These are phyloP conservation scores for Thielaviopsis musarum DNA, from an alignment of 2,329 filamentous ascomycete species.

Conservation along the genomic window DNA sequence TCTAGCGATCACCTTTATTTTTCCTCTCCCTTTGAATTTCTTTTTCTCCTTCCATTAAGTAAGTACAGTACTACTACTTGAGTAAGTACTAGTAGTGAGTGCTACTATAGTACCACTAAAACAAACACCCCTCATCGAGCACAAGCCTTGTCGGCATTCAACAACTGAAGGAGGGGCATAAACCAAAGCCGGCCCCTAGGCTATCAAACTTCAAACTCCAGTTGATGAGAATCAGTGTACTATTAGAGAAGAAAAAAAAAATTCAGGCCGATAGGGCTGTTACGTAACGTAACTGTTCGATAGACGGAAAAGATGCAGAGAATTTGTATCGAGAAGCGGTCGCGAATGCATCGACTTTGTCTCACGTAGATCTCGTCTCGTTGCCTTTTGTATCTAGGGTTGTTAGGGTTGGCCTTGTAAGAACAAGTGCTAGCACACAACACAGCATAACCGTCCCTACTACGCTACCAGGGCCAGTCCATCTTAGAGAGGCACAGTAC, in stretches of 20 bases:
- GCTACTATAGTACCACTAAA: too few species aligned
- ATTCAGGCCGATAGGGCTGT: too few species aligned
- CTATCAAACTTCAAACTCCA: conserved; percentile 1
- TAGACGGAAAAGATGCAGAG: not conserved
- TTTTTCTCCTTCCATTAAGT: not conserved
- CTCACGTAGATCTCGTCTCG: too few species aligned
- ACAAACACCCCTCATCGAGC: not conserved
- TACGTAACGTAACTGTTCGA: not conserved
- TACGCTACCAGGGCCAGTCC: not conserved
- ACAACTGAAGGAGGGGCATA: not conserved
- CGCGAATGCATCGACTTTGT: too few species aligned
- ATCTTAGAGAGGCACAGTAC: not conserved
- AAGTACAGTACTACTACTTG: too few species aligned
- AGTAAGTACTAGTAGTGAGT: too few species aligned
- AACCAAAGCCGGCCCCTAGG: not conserved
- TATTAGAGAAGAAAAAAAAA: not conserved
- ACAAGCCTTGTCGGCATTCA: not conserved
- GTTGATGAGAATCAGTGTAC: not conserved
- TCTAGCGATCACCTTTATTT: not conserved
- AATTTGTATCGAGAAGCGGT: not conserved
- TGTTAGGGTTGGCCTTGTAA: too few species aligned
- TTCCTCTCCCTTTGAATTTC: not conserved
- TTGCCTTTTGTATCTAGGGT: too few species aligned
- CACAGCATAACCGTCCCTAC: not conserved
- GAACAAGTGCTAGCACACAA: too few species aligned